Percentiles rank a stretch among this genome's conserved stretches.
Conservation (phyloP, 768 basidiomycete species). For the Hortiboletus campestris region DNA sequence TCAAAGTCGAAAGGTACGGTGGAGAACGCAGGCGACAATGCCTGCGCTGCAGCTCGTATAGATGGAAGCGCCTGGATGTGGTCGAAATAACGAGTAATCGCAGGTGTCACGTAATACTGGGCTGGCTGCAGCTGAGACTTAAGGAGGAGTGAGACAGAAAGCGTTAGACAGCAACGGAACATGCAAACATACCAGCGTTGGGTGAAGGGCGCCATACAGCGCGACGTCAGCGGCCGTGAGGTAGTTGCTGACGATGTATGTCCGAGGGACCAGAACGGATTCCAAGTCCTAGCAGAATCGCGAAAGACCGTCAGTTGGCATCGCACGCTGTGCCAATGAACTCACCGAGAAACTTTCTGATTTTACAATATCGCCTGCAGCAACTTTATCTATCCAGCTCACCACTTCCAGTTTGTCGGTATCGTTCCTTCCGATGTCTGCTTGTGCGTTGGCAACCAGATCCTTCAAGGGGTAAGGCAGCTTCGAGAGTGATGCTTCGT, state of each 20-base stretch:
- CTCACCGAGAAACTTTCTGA: slow-evolving; percentile 51
- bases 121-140: slow-evolving; percentile 69
- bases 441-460: slow-evolving; percentile 45
- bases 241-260: slow-evolving; percentile 82
- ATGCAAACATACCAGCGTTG: slow-evolving; percentile 59
- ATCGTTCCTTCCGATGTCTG: slow-evolving; percentile 52
- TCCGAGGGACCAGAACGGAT: slow-evolving; percentile 65
- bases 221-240: slow-evolving; percentile 90
- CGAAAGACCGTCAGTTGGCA: not conserved
- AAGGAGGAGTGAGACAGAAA: slow-evolving; percentile 9
- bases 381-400: slow-evolving; percentile 69
- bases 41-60: slow-evolving; percentile 56
- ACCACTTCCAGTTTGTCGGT: slow-evolving; percentile 62
- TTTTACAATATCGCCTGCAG: slow-evolving; percentile 46
- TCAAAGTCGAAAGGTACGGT: slow-evolving; percentile 69
- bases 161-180: not conserved
- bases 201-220: slow-evolving; percentile 86
- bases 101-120: slow-evolving; percentile 78
- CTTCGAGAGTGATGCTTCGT: slow-evolving; percentile 47
- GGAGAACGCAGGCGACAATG: slow-evolving; percentile 51
- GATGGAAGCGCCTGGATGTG: slow-evolving; percentile 77
- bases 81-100: slow-evolving; percentile 91
- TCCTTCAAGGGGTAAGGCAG: slow-evolving; percentile 50
- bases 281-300: slow-evolving; percentile 60
- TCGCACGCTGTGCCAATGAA: not conserved